Evolutionary conservation across 768 basidiomycete genomes (phyloP), one percentile per base, ranked within the genome.

Genomic region (Astraeus odoratus): DNA sequence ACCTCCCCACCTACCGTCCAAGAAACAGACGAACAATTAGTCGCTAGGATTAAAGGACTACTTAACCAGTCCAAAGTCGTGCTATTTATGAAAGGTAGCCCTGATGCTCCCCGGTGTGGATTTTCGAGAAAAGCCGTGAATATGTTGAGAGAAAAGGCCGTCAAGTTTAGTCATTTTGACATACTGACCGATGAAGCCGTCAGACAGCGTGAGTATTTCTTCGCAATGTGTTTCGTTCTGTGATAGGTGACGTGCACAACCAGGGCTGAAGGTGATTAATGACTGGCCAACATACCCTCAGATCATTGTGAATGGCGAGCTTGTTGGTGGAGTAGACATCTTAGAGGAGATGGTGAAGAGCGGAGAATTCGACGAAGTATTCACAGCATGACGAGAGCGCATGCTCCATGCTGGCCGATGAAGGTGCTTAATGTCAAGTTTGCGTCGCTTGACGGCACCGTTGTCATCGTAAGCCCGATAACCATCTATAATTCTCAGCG

Each of bases 321-420:
- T 99, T 15, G 81, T 96, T 13, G 95, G 95, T n/a, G 95, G 95
- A 4, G 66, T 98, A 42, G 95, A 99, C 60, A 83, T 98, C 42
- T 77, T 94, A 19, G 77, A 80, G 61, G 95, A 97, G 68, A 86
- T 94, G 86, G 77, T 76, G 12, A 77, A 83, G 25, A 82, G 59
- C 47, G 90, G 84, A 18, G 93, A 96, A 66, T 76, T 94, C 47
- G 61, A 70, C 43, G 79, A 86, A 39, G 24, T 70, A 19, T 49
- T 61, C 13, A 8, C 27, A 13, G 16, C 19, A 20, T 8, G 22
- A 5, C 22, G 36, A n/a, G n/a, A n/a, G n/a, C n/a, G n/a, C n/a
- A n/a, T n/a, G n/a, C n/a, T n/a, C n/a, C n/a, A n/a, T n/a, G n/a
- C 27, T 29, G 27, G 27, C 27, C 27, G 13, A 7, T 13, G 27